Evolutionary conservation across 208 protist genomes (phyloP), one percentile per base, ranked within the genome.

Genomic region (Crithidia acanthocephali): DNA sequence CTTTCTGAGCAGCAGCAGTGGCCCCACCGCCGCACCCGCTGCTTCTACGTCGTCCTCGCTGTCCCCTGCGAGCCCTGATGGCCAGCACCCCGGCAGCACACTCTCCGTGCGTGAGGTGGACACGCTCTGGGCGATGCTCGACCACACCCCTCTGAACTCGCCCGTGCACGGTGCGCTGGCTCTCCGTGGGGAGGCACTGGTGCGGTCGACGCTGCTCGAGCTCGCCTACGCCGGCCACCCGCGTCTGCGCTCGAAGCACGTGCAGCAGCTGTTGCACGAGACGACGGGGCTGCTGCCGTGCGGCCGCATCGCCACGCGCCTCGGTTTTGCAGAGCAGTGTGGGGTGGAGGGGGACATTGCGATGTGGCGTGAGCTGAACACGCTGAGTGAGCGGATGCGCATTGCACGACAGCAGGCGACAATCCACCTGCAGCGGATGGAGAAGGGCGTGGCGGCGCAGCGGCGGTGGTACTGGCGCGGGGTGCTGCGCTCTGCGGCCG

Each of bases 361-460:
- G 47, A 87, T 97, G 84, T 97, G 92, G 90, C 79, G 92, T 10
- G 92, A 97, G 68, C 83, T 94, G 20, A 97, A 97, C 74, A 75
- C 87, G 37, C 76, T 97, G 32, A 79, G 74, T 8, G 75, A 90
- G 66, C 81, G 92, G 27, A 75, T 92, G 40, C 72, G 86, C 28
- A 72, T 82, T 42, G 92, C 90, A 6, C 76, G 82, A 10, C 64
- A 52, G 45, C 87, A 86, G 47, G 87, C 87, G 0, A 73, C 87
- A 16, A 74, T 56, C 33, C 90, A 95, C 72, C 74, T 83, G 40
- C 76, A 97, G 76, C 83, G 92, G n/a, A 63, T 93, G 37, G 83
- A 94, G 60, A 88, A 91, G 50, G 92, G 92, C 18, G 82, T 93
- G 32, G 64, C 81, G 50, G 82, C 84, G 67, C 92, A 97, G 79